Evolutionary conservation across 768 basidiomycete genomes (phyloP).

Genomic region (Lactifluus hygrophoroides): DNA sequence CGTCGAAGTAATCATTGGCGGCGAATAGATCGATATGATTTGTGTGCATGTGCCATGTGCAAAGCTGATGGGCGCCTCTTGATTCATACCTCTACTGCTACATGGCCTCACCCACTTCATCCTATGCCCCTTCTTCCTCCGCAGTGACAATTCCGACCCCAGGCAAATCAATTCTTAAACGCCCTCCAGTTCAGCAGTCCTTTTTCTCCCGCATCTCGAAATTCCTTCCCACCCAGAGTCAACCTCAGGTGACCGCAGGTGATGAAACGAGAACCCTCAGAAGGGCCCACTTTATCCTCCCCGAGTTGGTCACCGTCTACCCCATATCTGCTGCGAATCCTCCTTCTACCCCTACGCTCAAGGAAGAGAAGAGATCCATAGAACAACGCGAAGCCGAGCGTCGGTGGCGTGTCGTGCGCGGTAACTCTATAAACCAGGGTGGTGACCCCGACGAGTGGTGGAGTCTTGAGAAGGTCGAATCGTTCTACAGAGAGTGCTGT

Average conservation of each 20-base stretch:
- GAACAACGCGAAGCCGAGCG: conserved; percentile 69
- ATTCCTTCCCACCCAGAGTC: conserved; percentile 53
- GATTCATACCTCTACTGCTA: conserved; percentile 3
- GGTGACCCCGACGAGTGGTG: conserved; percentile 60
- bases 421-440: conserved; percentile 32
- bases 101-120: conserved; percentile 34
- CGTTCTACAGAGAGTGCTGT: conserved; percentile 84
- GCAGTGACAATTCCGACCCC: conserved; percentile 73
- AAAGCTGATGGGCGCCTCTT: conserved; percentile 2
- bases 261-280: conserved; percentile 61
- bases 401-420: conserved; percentile 54
- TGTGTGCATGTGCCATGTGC: too few relatives aligned
- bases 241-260: conserved; percentile 21
- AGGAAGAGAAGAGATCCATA: conserved; percentile 75
- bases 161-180: conserved; percentile 76
- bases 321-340: conserved; percentile 82
- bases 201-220: conserved; percentile 68
- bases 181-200: conserved; percentile 56
- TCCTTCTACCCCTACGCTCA: conserved; percentile 68
- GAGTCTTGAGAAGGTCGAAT: conserved; percentile 75
- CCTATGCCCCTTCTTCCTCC: conserved; percentile 65
- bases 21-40: too few relatives aligned
- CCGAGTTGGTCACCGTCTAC: conserved; percentile 79
- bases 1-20: too few relatives aligned
- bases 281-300: conserved; percentile 86